Percentiles rank a stretch among this genome's conserved stretches.
These are phyloP conservation scores for Adiantum capillusveneris DNA, from an alignment of 75 land plant species.

Conservation along the genomic window DNA sequence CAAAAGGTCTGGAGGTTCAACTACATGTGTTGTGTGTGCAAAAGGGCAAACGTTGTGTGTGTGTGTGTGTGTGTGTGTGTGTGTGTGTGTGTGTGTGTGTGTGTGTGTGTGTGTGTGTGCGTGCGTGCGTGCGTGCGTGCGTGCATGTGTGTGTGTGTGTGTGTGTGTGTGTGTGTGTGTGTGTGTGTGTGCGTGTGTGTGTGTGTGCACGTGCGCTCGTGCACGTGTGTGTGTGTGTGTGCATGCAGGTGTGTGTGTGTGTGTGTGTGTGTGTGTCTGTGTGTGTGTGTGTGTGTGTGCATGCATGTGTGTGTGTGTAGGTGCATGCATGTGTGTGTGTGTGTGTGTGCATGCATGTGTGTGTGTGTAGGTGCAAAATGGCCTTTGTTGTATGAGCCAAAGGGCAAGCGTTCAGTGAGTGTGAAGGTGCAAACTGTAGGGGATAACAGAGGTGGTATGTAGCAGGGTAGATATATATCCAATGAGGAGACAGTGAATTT, in stretches of 20 bases:
- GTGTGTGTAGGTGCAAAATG: too few species aligned
- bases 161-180: not conserved
- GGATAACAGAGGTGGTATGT: too few species aligned
- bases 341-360: too few species aligned
- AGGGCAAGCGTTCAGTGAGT: too few species aligned
- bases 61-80: too few species aligned
- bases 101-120: not conserved
- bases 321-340: not conserved
- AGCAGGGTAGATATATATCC: too few species aligned
- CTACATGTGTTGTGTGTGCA: too few species aligned
- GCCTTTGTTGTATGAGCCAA: too few species aligned
- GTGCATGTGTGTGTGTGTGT: not conserved
- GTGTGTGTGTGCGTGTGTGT: not conserved
- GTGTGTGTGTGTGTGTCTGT: conserved; percentile 2
- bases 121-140: not conserved
- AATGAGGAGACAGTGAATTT: too few species aligned
- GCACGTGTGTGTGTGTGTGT: not conserved
- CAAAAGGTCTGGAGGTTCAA: too few species aligned
- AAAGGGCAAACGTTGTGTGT: too few species aligned
- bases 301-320: not conserved
- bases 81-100: not conserved
- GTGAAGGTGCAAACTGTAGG: too few species aligned
- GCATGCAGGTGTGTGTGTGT: not conserved
- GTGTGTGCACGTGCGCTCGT: not conserved
- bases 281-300: conserved; percentile 4